These are phyloP conservation scores for Boletus subparvulus DNA, from an alignment of 768 basidiomycete species.

Conservation along the genomic window DNA sequence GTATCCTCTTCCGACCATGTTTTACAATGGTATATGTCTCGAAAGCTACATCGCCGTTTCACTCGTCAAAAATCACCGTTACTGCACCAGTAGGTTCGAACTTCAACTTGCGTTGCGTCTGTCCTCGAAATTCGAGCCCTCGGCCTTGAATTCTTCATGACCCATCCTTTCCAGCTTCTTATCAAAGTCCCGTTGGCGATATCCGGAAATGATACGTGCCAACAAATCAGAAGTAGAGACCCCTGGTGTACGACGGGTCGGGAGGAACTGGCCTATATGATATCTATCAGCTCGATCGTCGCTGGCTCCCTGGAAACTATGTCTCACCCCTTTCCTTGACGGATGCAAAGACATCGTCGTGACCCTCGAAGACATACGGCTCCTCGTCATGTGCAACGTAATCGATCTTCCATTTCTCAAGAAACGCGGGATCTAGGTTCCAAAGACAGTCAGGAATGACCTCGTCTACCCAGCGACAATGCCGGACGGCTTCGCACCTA, in stretches of 20 bases:
- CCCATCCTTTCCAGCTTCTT: slow-evolving; percentile 90
- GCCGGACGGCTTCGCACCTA: slow-evolving; percentile 87
- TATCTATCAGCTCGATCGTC: neutral
- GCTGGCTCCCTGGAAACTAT: neutral
- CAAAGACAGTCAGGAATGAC: slow-evolving; percentile 90
- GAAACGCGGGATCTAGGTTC: slow-evolving; percentile 79
- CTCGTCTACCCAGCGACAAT: slow-evolving; percentile 97
- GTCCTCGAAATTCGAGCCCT: slow-evolving; percentile 37
- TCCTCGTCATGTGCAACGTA: slow-evolving; percentile 97
- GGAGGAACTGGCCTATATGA: slow-evolving; percentile 82
- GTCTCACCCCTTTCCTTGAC: slow-evolving; percentile 75
- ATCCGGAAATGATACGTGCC: slow-evolving; percentile 87
- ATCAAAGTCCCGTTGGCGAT: slow-evolving; percentile 84
- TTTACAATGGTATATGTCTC: neutral
- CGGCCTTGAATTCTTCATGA: slow-evolving; percentile 63
- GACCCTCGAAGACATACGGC: slow-evolving; percentile 77
- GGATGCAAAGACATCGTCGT: slow-evolving; percentile 82
- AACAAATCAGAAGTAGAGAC: slow-evolving; percentile 92
- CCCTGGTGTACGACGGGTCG: slow-evolving; percentile 91
- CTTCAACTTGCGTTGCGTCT: slow-evolving; percentile 4
- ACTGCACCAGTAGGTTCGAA: neutral
- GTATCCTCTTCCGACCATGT: neutral
- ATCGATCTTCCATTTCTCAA: slow-evolving; percentile 86
- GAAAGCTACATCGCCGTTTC: neutral
- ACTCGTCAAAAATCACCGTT: neutral